Base-by-base conservation (phyloP, 768 basidiomycete genomes). In the Naematelia encephala region DNA sequence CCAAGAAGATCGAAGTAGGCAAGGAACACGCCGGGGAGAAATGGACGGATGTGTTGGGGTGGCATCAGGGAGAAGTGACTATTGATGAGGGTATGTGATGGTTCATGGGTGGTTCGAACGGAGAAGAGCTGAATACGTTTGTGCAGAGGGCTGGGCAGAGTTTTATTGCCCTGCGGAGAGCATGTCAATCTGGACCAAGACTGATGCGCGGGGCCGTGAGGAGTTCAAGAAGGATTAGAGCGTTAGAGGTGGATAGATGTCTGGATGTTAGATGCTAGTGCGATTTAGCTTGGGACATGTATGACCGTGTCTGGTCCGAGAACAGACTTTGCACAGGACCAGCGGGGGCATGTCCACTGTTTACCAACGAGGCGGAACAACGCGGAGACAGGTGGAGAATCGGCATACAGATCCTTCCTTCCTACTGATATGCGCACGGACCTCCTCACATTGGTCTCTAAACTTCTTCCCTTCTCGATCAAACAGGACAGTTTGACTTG, bases 21-120 rank as follows among this genome's bases (percentile, higher is more conserved):
- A 74, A 75, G 67, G 76, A 78, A 39, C 80, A 79, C 59, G 77
- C 77, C 3, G 81, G 81, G 1, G 79, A 82, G 68, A 74, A 70
- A 23, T 82, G 80, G 80, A 79, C 79, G 3, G 81, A 82, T 62
- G 68, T 78, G 16, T 69, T 82, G 11, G 81, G 81, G 3, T 82
- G 81, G 81, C 69, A 74, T 47, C 70, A 80, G 53, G 80, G 78
- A 34, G 79, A 79, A 61, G 63, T 81, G 54, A 74, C 68, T n/a
- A 79, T 82, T 29, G 79, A 74, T 23, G 79, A 81, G 19, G 74
- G 76, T 68, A 51, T 63, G 62, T 73, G 28, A 50, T 39, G 5
- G 8, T 21, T 10, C 19, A 13, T 26, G n/a, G n/a, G n/a, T n/a
- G n/a, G 28, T 25, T 25, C 12, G 11, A 8, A 44, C 19, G 54